Evolutionary conservation across 1,284 basidiomycete species (phyloP).

Genomic region (Peniophora sp.): DNA sequence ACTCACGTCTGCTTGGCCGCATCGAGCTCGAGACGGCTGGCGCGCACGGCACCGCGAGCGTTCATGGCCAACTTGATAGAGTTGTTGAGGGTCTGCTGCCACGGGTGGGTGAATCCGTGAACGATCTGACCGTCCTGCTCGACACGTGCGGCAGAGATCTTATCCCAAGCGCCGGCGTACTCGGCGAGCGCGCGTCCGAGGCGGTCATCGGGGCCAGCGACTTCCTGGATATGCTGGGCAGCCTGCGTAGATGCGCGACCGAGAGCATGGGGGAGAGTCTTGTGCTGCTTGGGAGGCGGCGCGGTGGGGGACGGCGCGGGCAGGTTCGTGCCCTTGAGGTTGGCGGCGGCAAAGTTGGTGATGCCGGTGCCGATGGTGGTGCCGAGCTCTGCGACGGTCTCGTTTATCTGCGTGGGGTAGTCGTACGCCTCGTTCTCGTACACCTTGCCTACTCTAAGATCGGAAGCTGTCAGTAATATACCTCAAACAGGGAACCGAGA

Average conservation of each 20-base stretch:
- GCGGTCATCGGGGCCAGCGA: slow-evolving; percentile 46
- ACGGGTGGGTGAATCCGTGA: slow-evolving; percentile 79
- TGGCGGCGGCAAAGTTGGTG: slow-evolving; percentile 80
- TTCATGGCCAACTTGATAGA: slow-evolving; percentile 85
- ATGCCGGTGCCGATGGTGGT: slow-evolving; percentile 73
- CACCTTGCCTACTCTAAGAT: slow-evolving; percentile 68
- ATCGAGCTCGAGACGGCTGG: slow-evolving; percentile 64
- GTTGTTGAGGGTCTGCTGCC: slow-evolving; percentile 81
- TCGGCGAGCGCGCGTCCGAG: slow-evolving; percentile 72
- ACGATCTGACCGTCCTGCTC: slow-evolving; percentile 77
- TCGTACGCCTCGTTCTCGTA: slow-evolving; percentile 87
- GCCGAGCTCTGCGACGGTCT: slow-evolving; percentile 65
- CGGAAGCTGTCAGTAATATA: slow-evolving; percentile 5
- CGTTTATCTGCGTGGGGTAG: slow-evolving; percentile 76
- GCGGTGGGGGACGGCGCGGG: slow-evolving; percentile 66
- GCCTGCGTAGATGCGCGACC: slow-evolving; percentile 74
- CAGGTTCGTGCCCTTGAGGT: slow-evolving; percentile 86
- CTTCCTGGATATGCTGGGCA: slow-evolving; percentile 44
- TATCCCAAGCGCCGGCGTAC: slow-evolving; percentile 84
- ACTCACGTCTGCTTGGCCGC: slow-evolving; percentile 51
- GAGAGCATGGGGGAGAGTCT: slow-evolving; percentile 94
- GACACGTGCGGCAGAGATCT: slow-evolving; percentile 79
- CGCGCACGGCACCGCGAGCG: slow-evolving; percentile 81
- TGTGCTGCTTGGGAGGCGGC: slow-evolving; percentile 58
- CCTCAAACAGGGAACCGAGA: background rate